These are phyloP conservation scores for Trichosporon sp. DNA, from an alignment of 1,284 basidiomycete species.

Conservation along the genomic window DNA sequence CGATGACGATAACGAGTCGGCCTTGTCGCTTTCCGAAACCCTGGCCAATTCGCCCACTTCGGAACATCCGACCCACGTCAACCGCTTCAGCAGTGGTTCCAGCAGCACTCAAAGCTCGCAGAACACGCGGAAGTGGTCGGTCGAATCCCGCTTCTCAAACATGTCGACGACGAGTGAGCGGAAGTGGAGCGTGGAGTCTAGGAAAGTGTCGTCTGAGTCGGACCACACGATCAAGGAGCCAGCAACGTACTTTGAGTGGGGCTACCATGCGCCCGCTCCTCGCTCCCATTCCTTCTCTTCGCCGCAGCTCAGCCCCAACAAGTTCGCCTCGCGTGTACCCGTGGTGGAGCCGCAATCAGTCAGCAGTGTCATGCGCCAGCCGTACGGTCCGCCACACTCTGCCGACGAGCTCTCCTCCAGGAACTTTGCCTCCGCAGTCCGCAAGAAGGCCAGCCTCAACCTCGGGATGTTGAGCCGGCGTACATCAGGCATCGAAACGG, in stretches of 20 bases:
- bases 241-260: constrained; percentile 16
- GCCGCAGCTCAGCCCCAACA: not conserved
- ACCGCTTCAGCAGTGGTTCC: not conserved
- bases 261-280: constrained; percentile 14
- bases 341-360: not conserved
- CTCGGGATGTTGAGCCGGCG: constrained; percentile 35
- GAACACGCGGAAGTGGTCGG: constrained; percentile 15
- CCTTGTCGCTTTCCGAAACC: constrained; percentile 11
- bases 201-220: constrained; percentile 15
- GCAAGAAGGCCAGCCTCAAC: constrained; percentile 30
- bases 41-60: constrained; percentile 15
- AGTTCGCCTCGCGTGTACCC: not conserved
- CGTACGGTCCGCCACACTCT: constrained; percentile 75
- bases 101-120: not conserved
- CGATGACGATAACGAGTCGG: constrained; percentile 16
- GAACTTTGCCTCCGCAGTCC: constrained; percentile 62
- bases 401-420: constrained; percentile 77
- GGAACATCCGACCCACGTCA: constrained; percentile 3
- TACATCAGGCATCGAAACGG: constrained; percentile 9
- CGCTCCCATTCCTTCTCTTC: constrained; percentile 20
- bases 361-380: constrained; percentile 58
- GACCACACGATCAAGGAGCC: constrained; percentile 17
- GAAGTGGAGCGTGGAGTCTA: not conserved
- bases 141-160: constrained; percentile 3
- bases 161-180: constrained; percentile 1